A percentile compares a stretch with the other conserved stretches of the same genome.
Conservation (phyloP, 805 yeast genomes). For the Maudiozyma bulderi region DNA sequence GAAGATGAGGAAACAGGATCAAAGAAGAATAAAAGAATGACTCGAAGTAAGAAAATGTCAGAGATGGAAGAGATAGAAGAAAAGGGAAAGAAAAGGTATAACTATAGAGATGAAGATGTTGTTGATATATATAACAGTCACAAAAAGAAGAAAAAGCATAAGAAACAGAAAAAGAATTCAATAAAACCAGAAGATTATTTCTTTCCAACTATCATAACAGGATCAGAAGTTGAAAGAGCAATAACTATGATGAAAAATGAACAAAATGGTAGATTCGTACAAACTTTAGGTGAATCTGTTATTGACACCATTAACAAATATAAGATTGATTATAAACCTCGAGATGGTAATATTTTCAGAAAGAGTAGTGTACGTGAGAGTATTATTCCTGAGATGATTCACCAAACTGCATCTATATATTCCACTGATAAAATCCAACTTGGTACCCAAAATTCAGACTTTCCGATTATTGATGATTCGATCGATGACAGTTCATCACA, state of each 20-base stretch:
- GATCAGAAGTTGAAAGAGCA: constrained; percentile 10
- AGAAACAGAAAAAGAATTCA: too few species aligned
- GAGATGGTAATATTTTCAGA: constrained; percentile 17
- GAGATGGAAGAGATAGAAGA: not conserved
- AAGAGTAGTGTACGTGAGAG: not conserved
- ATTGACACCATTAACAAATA: constrained; percentile 16
- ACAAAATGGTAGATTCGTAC: not conserved
- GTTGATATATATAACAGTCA: not conserved
- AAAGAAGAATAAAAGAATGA: not conserved
- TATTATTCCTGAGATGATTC: constrained; percentile 3
- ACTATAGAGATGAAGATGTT: not conserved
- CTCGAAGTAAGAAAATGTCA: not conserved
- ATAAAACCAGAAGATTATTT: not conserved
- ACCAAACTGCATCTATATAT: not conserved
- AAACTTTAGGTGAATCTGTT: constrained; percentile 6
- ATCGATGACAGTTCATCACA: not conserved
- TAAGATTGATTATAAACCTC: constrained; percentile 11
- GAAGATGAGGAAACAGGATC: not conserved
- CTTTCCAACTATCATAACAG: constrained; percentile 17
- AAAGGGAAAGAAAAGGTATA: too few species aligned
- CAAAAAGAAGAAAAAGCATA: not conserved
- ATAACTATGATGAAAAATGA: constrained; percentile 4
- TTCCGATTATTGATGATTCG: not conserved
- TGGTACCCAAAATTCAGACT: too few species aligned
- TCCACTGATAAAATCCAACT: not conserved